These are phyloP conservation scores for Papiliotrema terrestris DNA, from an alignment of 1,284 basidiomycete species.

Conservation along the genomic window DNA sequence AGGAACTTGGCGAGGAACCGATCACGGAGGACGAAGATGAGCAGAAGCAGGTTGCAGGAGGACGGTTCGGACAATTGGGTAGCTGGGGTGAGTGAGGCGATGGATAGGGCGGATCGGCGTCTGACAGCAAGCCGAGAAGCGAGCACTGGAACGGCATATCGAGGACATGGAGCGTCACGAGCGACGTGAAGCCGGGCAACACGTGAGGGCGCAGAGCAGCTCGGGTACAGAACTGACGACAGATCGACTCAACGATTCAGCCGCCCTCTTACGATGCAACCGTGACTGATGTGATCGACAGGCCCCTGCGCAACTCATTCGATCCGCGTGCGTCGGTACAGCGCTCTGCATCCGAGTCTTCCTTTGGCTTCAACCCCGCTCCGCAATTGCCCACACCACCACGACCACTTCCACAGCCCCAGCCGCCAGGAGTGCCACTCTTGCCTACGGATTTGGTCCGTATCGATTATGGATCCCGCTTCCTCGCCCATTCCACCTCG, in stretches of 20 bases:
- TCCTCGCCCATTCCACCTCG: background rate
- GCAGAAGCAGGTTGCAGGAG: background rate
- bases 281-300: background rate
- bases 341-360: background rate
- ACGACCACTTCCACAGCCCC: background rate
- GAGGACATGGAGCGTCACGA: background rate
- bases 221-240: background rate
- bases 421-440: background rate
- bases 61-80: background rate
- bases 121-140: background rate
- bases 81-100: background rate
- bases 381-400: background rate
- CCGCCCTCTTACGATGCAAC: background rate
- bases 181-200: background rate
- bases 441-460: background rate
- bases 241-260: background rate
- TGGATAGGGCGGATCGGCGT: background rate
- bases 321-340: background rate
- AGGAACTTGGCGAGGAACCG: too few species aligned
- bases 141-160: background rate
- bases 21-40: background rate
- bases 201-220: background rate
- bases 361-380: background rate
- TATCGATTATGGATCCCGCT: background rate
- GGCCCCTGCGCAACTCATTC: background rate